phyloP scores from a whole-genome alignment of 306 rosid species.

The Ormosia emarginata region DNA sequence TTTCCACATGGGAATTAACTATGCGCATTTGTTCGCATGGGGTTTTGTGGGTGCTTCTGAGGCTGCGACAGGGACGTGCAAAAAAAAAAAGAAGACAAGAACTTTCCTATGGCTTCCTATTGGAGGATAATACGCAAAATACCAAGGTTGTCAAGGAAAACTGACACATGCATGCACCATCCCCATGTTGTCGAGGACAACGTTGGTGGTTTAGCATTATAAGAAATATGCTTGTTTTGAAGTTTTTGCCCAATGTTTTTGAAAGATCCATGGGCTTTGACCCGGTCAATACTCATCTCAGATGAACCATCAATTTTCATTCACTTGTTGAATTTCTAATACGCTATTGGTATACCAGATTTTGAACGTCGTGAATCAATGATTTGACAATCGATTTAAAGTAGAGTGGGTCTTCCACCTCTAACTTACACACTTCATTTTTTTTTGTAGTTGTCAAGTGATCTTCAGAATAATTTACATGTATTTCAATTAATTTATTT shows the following conservation, averaged over 20 bases:
- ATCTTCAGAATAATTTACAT: too few relatives aligned
- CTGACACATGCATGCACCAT: background rate
- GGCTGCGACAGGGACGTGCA: background rate
- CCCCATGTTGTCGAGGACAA: background rate
- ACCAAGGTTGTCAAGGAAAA: too few relatives aligned
- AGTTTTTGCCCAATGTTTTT: background rate
- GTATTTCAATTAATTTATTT: too few relatives aligned
- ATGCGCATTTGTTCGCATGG: background rate
- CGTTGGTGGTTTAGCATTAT: background rate
- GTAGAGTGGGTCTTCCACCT: too few relatives aligned
- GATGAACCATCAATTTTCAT: too few relatives aligned
- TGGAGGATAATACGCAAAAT: background rate
- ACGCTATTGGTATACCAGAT: too few relatives aligned
- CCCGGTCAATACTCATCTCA: too few relatives aligned
- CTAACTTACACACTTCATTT: too few relatives aligned
- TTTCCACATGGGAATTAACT: background rate
- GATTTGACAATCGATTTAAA: too few relatives aligned
- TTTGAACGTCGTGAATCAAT: too few relatives aligned
- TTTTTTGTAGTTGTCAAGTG: too few relatives aligned
- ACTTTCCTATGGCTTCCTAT: background rate
- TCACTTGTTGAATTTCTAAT: too few relatives aligned
- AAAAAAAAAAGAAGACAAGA: background rate
- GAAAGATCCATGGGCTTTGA: background rate
- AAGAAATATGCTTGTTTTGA: background rate
- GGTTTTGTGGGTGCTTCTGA: background rate